A percentile compares a stretch with the other conserved stretches of the same genome.
Conservation (phyloP, 176 grass and related monocot genomes). For the Melocanna baccifera region DNA sequence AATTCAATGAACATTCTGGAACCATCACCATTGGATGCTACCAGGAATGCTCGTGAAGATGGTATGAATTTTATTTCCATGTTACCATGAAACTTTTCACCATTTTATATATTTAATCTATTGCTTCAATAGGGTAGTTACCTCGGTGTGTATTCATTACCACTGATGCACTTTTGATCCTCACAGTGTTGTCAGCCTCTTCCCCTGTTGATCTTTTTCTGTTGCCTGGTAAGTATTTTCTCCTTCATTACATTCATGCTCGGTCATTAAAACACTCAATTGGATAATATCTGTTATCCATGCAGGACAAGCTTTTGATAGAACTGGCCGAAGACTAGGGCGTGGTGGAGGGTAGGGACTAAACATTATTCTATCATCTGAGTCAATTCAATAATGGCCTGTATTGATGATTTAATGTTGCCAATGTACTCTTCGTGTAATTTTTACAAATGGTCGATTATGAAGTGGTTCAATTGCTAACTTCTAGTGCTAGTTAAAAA, state of each 20-base stretch:
- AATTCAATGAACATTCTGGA: constrained; percentile 99
- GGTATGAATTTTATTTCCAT: constrained; percentile 45
- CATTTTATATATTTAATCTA: background rate
- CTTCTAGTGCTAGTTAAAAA: background rate
- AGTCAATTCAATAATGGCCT: background rate
- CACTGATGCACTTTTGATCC: constrained; percentile 28
- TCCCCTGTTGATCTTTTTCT: constrained; percentile 74
- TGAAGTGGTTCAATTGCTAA: background rate
- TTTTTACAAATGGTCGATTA: background rate
- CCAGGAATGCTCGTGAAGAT: constrained; percentile 59
- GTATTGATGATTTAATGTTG: constrained; percentile 30
- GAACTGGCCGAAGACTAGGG: constrained; percentile 75
- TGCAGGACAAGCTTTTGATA: constrained; percentile 93
- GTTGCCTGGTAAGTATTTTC: constrained; percentile 62
- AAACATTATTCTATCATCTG: background rate
- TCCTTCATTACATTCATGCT: background rate
- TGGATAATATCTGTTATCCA: constrained; percentile 17
- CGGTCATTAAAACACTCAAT: background rate
- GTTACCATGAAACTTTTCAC: background rate
- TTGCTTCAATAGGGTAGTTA: background rate
- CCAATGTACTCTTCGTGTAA: background rate
- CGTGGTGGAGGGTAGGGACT: constrained; percentile 82
- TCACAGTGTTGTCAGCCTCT: constrained; percentile 69
- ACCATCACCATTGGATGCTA: constrained; percentile 63
- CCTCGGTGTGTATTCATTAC: constrained; percentile 2